phyloP scores from a whole-genome alignment of 176 grass and related monocot species.

The Lolium perenne region DNA sequence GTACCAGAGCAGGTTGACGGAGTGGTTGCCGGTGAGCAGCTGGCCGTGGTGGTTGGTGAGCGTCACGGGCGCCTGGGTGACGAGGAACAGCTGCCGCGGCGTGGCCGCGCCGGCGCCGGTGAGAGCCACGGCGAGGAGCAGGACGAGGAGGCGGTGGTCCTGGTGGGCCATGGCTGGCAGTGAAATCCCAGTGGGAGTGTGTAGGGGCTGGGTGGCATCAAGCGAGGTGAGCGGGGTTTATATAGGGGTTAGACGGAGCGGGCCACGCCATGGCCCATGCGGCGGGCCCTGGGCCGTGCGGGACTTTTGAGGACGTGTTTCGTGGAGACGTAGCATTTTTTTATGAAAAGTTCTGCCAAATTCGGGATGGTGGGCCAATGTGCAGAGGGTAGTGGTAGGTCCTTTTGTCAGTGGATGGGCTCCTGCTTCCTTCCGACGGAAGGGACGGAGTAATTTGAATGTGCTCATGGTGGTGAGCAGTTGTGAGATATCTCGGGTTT shows the following conservation, averaged over 20 bases:
- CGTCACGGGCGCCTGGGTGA: slow-evolving; percentile 51
- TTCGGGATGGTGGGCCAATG: neutral
- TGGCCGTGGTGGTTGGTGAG: slow-evolving; percentile 72
- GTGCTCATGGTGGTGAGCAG: neutral
- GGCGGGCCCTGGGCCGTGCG: slow-evolving; percentile 10
- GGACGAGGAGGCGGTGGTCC: neutral
- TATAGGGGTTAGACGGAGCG: slow-evolving; percentile 35
- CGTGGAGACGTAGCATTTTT: neutral
- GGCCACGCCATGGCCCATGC: neutral
- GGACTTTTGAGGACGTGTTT: slow-evolving; percentile 37
- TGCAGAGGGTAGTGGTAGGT: neutral
- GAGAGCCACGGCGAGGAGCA: slow-evolving; percentile 26
- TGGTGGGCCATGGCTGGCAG: slow-evolving; percentile 47
- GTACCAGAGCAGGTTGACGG: slow-evolving; percentile 81
- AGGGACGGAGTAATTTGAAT: slow-evolving; percentile 13
- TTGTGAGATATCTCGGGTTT: neutral
- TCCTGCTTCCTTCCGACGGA: slow-evolving; percentile 29
- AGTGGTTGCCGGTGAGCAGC: slow-evolving; percentile 70
- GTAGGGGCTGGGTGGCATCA: neutral
- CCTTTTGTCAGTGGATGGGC: neutral
- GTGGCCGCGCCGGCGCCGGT: slow-evolving; percentile 21
- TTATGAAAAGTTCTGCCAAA: neutral
- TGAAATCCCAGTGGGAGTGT: neutral
- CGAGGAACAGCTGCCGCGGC: slow-evolving; percentile 63
- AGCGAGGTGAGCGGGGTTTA: slow-evolving; percentile 31